These are phyloP conservation scores for Pestalotiopsis sp. DNA, from an alignment of 2,329 filamentous ascomycete species.

Conservation along the genomic window DNA sequence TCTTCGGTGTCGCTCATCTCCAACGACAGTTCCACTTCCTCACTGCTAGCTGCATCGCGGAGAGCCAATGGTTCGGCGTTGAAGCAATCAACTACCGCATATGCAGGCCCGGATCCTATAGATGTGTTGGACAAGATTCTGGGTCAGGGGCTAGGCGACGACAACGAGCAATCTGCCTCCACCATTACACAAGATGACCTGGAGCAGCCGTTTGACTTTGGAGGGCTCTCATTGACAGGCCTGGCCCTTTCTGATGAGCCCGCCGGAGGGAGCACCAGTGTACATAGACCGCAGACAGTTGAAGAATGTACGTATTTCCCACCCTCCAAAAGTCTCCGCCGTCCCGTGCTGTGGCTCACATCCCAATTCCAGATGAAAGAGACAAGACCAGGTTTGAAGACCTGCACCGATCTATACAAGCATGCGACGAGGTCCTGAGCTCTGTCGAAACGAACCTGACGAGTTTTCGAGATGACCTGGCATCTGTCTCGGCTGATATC, in stretches of 20 bases:
- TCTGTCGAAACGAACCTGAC: conserved; percentile 92
- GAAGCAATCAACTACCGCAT: conserved; percentile 57
- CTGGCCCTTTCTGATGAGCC: conserved; percentile 51
- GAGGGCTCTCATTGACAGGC: conserved; percentile 73
- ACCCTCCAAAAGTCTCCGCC: conserved; percentile 1
- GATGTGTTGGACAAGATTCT: conserved; percentile 64
- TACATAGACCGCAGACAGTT: conserved; percentile 61
- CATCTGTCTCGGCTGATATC: conserved; percentile 90
- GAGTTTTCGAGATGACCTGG: conserved; percentile 91
- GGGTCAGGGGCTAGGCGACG: conserved; percentile 21
- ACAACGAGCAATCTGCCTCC: neutral
- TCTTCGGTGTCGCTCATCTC: conserved; percentile 78
- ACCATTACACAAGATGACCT: conserved; percentile 54
- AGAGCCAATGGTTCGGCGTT: conserved; percentile 69
- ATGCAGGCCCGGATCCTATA: conserved; percentile 68
- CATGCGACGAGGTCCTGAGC: conserved; percentile 90
- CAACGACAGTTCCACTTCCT: conserved; percentile 74
- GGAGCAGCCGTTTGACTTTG: conserved; percentile 75
- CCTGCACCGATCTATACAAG: conserved; percentile 83
- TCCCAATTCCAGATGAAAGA: conserved; percentile 62
- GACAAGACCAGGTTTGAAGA: conserved; percentile 88
- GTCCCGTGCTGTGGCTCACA: conserved; percentile 4
- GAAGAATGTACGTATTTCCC: conserved; percentile 68
- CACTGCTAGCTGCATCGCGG: conserved; percentile 67
- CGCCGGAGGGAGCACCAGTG: conserved; percentile 24